A percentile compares a stretch with the other conserved stretches of the same genome.
Conservation (phyloP, 768 basidiomycete genomes). For the Phlebiopsis flavidoalba region DNA sequence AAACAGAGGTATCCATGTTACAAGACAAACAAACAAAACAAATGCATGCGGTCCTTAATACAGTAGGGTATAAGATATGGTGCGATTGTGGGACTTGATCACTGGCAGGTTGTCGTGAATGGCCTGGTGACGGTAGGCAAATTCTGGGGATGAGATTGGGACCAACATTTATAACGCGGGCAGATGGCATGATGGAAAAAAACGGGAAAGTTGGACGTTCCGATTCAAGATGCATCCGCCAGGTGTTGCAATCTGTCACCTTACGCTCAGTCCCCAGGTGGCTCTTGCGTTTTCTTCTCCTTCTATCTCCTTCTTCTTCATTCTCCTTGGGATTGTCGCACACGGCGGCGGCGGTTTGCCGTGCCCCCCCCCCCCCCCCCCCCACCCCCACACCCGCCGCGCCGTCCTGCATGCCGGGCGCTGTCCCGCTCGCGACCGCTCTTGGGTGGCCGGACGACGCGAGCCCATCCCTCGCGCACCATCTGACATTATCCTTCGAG, state of each 20-base stretch:
- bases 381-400: constrained; percentile 29
- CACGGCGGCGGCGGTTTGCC: constrained; percentile 47
- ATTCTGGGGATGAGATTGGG: background rate
- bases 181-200: background rate
- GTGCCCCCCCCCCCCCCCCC: no score
- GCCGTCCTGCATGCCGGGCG: no score
- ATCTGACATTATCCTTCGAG: constrained; percentile 11
- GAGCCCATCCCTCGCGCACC: constrained; percentile 13
- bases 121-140: background rate
- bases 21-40: background rate
- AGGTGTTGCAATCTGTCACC: background rate
- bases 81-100: background rate
- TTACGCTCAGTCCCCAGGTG: constrained; percentile 19
- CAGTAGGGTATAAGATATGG: constrained; percentile 2
- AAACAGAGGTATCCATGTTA: constrained; percentile 1
- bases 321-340: constrained; percentile 43
- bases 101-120: background rate
- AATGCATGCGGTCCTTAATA: constrained; percentile 13
- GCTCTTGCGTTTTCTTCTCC: constrained; percentile 52
- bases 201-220: background rate
- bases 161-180: background rate
- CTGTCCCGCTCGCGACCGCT: no score
- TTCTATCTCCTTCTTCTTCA: constrained; percentile 46
- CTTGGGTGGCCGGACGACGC: no score
- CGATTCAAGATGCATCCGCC: background rate